Evolutionary conservation across 805 yeast species (phyloP).

Genomic region (Blastobotrys chiropterorum): DNA sequence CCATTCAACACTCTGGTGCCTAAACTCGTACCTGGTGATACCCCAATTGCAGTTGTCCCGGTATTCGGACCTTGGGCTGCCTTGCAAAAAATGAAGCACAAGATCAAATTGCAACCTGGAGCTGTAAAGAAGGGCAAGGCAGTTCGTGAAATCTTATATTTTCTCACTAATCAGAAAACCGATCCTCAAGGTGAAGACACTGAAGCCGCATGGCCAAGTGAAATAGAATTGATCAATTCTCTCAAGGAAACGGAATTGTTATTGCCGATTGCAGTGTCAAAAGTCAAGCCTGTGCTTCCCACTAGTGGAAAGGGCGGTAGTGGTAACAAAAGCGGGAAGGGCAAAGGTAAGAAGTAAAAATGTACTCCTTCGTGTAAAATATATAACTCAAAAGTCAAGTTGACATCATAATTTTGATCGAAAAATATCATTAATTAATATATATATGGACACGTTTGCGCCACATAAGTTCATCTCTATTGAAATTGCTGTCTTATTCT

Average conservation of each 20-base stretch:
- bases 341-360: slow-evolving; percentile 11
- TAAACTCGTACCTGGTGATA: slow-evolving; percentile 38
- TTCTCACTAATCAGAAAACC: slow-evolving; percentile 39
- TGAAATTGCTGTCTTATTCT: slow-evolving; percentile 39
- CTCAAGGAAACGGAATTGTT: slow-evolving; percentile 62
- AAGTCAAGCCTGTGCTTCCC: slow-evolving; percentile 46
- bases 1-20: slow-evolving; percentile 37
- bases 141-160: slow-evolving; percentile 57
- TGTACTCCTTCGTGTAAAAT: not conserved
- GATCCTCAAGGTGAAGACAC: slow-evolving; percentile 37
- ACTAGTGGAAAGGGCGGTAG: slow-evolving; percentile 23
- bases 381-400: slow-evolving; percentile 5
- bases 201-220: slow-evolving; percentile 66
- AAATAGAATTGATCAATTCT: slow-evolving; percentile 48
- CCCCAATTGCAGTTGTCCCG: slow-evolving; percentile 61
- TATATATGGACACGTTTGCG: not conserved
- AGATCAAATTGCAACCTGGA: slow-evolving; percentile 75
- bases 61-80: slow-evolving; percentile 93
- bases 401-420: slow-evolving; percentile 3
- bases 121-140: slow-evolving; percentile 86
- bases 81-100: slow-evolving; percentile 65
- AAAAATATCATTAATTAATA: not conserved
- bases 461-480: slow-evolving; percentile 3
- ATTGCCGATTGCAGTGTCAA: slow-evolving; percentile 62
- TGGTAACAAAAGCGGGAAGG: too few relatives aligned